Conservation (phyloP, 2,329 filamentous ascomycete genomes). For the Aspergillus thermomutatus region DNA sequence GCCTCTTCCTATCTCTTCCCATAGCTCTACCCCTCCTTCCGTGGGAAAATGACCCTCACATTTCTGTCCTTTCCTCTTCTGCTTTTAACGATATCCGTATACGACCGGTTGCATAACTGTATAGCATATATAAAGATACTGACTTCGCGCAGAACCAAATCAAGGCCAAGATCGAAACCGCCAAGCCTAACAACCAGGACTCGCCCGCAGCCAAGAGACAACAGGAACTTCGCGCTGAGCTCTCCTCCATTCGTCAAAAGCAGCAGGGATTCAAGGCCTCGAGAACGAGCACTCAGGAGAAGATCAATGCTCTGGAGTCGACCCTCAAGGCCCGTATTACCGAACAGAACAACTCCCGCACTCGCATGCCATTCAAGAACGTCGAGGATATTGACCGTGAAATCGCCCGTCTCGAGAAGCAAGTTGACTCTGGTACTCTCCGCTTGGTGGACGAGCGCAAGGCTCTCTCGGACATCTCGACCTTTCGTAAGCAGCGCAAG, state of each 20-base stretch:
- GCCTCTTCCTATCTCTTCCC: neutral
- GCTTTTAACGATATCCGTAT: neutral
- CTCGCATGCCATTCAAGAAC: constrained; percentile 79
- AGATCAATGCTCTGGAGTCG: constrained; percentile 88
- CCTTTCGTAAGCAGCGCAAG: constrained; percentile 84
- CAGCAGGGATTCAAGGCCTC: constrained; percentile 84
- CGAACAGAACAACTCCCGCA: constrained; percentile 82
- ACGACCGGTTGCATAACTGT: neutral
- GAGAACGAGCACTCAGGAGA: constrained; percentile 73
- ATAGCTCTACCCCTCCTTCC: neutral
- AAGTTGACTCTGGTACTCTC: constrained; percentile 86
- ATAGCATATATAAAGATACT: constrained; percentile 13
- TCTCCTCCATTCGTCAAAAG: constrained; percentile 79
- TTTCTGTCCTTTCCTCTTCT: neutral
- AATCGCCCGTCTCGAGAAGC: constrained; percentile 74
- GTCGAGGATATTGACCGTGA: constrained; percentile 82
- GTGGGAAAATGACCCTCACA: neutral
- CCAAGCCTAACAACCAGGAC: constrained; percentile 76
- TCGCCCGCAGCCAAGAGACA: constrained; percentile 78
- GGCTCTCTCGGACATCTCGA: constrained; percentile 76
- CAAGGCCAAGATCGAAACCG: constrained; percentile 83
- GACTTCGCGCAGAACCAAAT: constrained; percentile 69
- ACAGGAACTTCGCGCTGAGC: constrained; percentile 77
- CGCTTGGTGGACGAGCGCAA: constrained; percentile 98
- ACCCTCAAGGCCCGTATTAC: constrained; percentile 78